Evolutionary conservation across 257 asterid genomes (phyloP).

Genomic region (Salvia rosmarinus): DNA sequence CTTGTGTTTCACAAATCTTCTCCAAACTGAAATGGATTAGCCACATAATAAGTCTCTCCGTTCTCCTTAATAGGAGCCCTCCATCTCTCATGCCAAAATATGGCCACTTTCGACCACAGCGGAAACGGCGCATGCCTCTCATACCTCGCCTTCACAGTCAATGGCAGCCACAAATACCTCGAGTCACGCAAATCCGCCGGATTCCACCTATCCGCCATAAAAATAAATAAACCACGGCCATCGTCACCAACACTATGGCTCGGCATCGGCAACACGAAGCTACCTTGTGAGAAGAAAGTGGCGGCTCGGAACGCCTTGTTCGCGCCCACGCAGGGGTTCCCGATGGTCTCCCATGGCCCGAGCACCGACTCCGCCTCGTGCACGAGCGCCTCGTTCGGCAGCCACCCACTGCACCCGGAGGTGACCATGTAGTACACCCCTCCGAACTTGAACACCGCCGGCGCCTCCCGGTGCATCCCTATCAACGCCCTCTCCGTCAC

Average conservation of each 20-base stretch:
- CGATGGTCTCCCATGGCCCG: constrained; percentile 84
- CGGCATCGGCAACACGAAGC: constrained; percentile 66
- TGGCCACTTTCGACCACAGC: constrained; percentile 57
- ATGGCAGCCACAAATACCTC: constrained; percentile 79
- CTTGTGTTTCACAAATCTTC: not conserved
- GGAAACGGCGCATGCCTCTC: constrained; percentile 39
- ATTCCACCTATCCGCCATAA: constrained; percentile 86
- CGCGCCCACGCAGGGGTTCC: constrained; percentile 83
- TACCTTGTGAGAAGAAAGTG: constrained; percentile 70
- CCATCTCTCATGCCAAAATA: constrained; percentile 79
- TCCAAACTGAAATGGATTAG: constrained; percentile 16
- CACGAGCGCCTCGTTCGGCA: constrained; percentile 77
- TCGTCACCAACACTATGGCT: constrained; percentile 8
- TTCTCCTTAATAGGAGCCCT: constrained; percentile 39
- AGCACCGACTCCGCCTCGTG: constrained; percentile 69
- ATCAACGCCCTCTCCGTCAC: constrained; percentile 46
- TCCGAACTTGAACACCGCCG: constrained; percentile 64
- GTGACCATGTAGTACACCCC: constrained; percentile 70
- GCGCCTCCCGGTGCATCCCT: constrained; percentile 76
- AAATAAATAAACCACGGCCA: constrained; percentile 49
- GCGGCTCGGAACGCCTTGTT: constrained; percentile 56
- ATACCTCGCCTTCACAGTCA: constrained; percentile 47
- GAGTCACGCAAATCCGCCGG: constrained; percentile 62
- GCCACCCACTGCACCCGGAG: constrained; percentile 89
- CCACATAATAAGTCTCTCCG: constrained; percentile 27